These are phyloP conservation scores for Bathelium albidoporum DNA, from an alignment of 495 filamentous ascomycete species.

Conservation along the genomic window DNA sequence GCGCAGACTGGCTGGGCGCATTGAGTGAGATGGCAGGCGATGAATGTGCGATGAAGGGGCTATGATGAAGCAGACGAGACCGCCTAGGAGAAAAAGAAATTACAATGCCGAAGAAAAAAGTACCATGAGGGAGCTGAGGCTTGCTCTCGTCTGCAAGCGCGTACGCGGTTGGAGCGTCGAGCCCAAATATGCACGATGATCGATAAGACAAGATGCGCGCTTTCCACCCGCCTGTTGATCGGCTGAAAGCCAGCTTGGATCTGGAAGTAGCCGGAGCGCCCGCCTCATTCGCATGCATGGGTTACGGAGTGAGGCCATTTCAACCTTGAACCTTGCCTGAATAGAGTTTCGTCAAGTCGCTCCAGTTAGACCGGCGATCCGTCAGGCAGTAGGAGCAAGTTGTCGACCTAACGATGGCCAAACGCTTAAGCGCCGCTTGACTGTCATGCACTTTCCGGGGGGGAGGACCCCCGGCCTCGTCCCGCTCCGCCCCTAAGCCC, in stretches of 20 bases:
- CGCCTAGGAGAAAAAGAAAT: no score
- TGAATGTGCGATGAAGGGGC: no score
- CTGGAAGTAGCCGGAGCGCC: background rate
- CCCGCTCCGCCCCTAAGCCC: constrained; percentile 5
- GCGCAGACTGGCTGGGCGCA: no score
- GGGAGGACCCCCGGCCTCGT: background rate
- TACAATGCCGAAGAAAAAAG: no score
- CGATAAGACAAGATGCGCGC: no score
- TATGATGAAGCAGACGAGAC: no score
- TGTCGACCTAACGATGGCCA: background rate
- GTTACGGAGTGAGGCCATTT: background rate
- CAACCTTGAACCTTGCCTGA: background rate
- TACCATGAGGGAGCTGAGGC: no score
- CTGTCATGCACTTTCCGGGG: background rate
- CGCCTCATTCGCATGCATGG: background rate
- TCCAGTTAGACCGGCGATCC: background rate
- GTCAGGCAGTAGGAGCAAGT: background rate
- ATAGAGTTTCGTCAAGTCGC: background rate
- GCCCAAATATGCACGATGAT: no score
- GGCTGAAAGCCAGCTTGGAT: background rate
- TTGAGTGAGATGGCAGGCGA: no score
- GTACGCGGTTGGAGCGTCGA: no score
- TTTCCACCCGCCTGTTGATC: background rate
- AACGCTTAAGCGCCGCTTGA: background rate
- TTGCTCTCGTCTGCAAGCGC: no score